Evolutionary conservation across 345 rosid species (phyloP).

Genomic region (Kernera saxatilis): DNA sequence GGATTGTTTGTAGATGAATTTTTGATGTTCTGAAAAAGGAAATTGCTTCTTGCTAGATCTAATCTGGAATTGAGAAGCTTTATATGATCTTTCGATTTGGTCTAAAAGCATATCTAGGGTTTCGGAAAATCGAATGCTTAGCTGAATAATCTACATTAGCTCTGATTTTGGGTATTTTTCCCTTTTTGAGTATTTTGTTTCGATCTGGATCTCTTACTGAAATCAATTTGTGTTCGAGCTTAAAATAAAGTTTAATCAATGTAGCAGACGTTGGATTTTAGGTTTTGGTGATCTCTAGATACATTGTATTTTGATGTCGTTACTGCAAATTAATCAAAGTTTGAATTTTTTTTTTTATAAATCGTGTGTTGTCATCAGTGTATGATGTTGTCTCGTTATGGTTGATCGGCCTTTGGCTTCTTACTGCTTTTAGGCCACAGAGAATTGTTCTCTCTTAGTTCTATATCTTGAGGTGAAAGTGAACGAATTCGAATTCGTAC

Average conservation of each 20-base stretch:
- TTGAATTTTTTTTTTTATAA: background rate
- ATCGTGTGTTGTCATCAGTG: no score
- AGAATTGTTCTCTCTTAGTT: background rate
- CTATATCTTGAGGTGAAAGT: no score
- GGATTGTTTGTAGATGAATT: background rate
- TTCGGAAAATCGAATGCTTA: background rate
- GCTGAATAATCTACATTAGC: background rate
- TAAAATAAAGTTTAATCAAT: background rate
- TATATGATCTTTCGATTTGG: background rate
- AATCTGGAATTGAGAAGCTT: background rate
- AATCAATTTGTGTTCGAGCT: background rate
- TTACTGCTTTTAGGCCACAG: background rate
- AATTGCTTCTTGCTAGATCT: conserved; percentile 10
- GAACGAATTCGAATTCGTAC: no score
- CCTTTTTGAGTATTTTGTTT: background rate
- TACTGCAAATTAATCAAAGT: background rate
- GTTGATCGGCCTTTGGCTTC: background rate
- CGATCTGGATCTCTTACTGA: background rate
- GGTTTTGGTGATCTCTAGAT: background rate
- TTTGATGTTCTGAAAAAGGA: no score
- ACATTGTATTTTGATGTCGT: background rate
- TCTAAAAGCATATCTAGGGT: background rate
- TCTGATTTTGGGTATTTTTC: background rate
- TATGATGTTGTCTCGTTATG: background rate
- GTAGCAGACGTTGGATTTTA: background rate